Percentiles rank a stretch among this genome's conserved stretches.
Evolutionary conservation across 2,329 filamentous ascomycete species (phyloP).

Genomic region (Helminthosporium solani): DNA sequence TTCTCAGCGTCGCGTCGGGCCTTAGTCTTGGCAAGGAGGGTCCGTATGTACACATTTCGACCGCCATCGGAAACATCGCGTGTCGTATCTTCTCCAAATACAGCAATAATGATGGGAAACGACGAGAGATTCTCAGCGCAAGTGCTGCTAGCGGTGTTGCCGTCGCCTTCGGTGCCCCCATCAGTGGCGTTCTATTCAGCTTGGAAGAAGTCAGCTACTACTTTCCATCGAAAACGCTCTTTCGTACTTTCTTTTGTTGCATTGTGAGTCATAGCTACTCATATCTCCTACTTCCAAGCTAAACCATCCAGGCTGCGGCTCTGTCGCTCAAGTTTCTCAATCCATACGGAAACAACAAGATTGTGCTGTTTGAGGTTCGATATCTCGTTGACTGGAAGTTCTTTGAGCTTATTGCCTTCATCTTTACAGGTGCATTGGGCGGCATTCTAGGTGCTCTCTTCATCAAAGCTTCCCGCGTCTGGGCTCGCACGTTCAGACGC

Average conservation of each 20-base stretch:
- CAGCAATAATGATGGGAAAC: conserved; percentile 88
- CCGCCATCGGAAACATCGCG: conserved; percentile 91
- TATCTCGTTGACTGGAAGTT: conserved; percentile 90
- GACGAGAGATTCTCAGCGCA: conserved; percentile 89
- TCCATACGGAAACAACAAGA: conserved; percentile 93
- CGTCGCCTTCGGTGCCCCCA: conserved; percentile 89
- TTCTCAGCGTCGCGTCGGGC: conserved; percentile 88
- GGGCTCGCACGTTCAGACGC: conserved; percentile 85
- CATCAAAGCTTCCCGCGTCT: conserved; percentile 90
- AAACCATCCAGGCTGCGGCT: conserved; percentile 60
- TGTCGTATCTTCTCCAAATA: conserved; percentile 95
- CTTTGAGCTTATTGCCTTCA: conserved; percentile 84
- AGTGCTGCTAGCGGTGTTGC: conserved; percentile 89
- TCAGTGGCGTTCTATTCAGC: conserved; percentile 87
- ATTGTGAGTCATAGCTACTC: conserved; percentile 58
- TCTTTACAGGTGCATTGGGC: conserved; percentile 81
- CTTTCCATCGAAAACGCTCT: conserved; percentile 95
- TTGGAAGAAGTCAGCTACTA: conserved; percentile 97
- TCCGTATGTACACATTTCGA: conserved; percentile 95
- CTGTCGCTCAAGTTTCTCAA: conserved; percentile 92
- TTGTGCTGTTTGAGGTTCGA: conserved; percentile 92
- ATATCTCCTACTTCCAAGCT: conserved; percentile 8
- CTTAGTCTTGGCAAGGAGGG: conserved; percentile 93
- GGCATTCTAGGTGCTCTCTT: conserved; percentile 86
- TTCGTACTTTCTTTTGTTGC: conserved; percentile 97